A percentile compares a stretch with the other conserved stretches of the same genome.
Conservation (phyloP, 768 basidiomycete species). For the Pisolithus microcarpus region DNA sequence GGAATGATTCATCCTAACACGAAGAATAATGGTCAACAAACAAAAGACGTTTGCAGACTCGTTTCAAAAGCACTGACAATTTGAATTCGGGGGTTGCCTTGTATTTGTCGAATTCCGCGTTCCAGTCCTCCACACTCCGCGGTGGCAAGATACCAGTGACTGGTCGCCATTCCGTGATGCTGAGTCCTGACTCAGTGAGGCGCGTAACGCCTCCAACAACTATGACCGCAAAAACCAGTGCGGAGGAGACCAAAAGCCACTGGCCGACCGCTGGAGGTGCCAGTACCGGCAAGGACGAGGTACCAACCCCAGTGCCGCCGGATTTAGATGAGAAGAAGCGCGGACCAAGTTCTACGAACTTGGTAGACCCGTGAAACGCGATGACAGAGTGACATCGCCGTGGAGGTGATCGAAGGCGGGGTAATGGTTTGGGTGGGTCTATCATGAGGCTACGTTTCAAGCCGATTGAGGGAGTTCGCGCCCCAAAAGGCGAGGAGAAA, state of each 20-base stretch:
- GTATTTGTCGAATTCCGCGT: slow-evolving; percentile 88
- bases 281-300: slow-evolving; percentile 44
- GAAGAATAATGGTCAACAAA: background rate
- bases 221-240: slow-evolving; percentile 84
- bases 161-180: slow-evolving; percentile 97
- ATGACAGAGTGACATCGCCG: slow-evolving; percentile 1
- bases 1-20: slow-evolving; percentile 72
- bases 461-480: slow-evolving; percentile 5
- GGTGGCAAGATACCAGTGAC: slow-evolving; percentile 88
- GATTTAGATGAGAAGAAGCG: slow-evolving; percentile 36
- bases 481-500: background rate
- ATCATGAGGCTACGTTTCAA: slow-evolving; percentile 4
- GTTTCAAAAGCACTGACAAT: slow-evolving; percentile 49
- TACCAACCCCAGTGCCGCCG: slow-evolving; percentile 8
- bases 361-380: background rate
- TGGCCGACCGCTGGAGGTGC: slow-evolving; percentile 62
- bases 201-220: slow-evolving; percentile 95
- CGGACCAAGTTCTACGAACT: slow-evolving; percentile 20
- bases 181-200: slow-evolving; percentile 93
- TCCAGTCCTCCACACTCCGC: slow-evolving; percentile 68
- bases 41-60: background rate
- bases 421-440: background rate
- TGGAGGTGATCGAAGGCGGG: slow-evolving; percentile 5
- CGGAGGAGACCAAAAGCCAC: slow-evolving; percentile 83
- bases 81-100: slow-evolving; percentile 92